phyloP scores from a whole-genome alignment of 192 early-diverging fungal species.

The Coemansia sp. region DNA sequence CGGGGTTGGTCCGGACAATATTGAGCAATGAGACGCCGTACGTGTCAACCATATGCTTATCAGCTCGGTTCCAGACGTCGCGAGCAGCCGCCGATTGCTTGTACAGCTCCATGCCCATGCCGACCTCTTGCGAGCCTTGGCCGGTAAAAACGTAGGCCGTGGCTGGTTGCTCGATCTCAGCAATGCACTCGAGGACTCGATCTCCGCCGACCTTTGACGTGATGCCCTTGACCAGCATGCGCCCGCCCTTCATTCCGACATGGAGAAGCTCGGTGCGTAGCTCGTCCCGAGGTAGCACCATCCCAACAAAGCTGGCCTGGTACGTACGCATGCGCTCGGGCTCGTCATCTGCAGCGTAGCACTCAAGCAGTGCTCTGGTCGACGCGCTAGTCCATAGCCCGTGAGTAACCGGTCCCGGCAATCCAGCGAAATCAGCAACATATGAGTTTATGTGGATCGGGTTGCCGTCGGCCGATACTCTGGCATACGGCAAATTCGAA shows the following conservation, averaged over 20 bases:
- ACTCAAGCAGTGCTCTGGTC: slow-evolving; percentile 86
- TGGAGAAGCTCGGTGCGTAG: slow-evolving; percentile 82
- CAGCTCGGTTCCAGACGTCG: slow-evolving; percentile 90
- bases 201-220: slow-evolving; percentile 74
- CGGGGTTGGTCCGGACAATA: slow-evolving; percentile 86
- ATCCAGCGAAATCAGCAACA: slow-evolving; percentile 80
- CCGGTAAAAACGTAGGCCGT: slow-evolving; percentile 96
- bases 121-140: slow-evolving; percentile 91
- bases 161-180: slow-evolving; percentile 85
- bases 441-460: slow-evolving; percentile 93
- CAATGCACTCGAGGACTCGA: slow-evolving; percentile 69
- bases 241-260: slow-evolving; percentile 87
- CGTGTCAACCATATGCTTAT: slow-evolving; percentile 74
- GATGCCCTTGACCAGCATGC: slow-evolving; percentile 86
- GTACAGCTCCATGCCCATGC: slow-evolving; percentile 97
- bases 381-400: slow-evolving; percentile 94
- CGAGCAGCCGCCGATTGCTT: slow-evolving; percentile 74
- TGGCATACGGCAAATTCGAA: slow-evolving; percentile 78
- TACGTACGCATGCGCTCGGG: slow-evolving; percentile 80
- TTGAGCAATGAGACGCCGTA: slow-evolving; percentile 89
- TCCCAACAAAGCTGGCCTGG: slow-evolving; percentile 78
- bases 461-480: slow-evolving; percentile 79
- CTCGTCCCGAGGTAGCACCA: slow-evolving; percentile 85
- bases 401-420: slow-evolving; percentile 89
- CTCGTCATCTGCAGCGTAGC: slow-evolving; percentile 82